Conservation (phyloP, 148 eudicot genomes). For the Dianthus caryophyllus region DNA sequence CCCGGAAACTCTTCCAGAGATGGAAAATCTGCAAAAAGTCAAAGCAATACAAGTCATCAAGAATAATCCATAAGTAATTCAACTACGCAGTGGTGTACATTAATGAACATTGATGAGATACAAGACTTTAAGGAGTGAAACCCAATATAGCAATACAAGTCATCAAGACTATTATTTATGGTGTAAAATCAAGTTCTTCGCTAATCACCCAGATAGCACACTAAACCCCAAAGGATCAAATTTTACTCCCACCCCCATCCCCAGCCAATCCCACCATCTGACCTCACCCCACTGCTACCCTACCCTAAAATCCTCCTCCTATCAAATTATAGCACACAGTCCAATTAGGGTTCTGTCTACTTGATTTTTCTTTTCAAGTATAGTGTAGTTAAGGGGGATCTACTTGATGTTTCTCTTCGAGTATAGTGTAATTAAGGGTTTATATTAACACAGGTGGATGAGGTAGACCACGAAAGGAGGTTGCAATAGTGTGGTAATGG, state of each 20-base stretch:
- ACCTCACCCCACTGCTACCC: background rate
- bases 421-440: background rate
- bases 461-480: background rate
- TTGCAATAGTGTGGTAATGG: background rate
- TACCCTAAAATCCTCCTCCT: background rate
- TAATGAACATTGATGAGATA: background rate
- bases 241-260: background rate
- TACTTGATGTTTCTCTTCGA: too few relatives aligned
- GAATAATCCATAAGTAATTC: background rate
- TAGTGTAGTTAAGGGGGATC: too few relatives aligned
- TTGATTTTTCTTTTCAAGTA: background rate
- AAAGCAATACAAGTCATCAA: slow-evolving; percentile 1
- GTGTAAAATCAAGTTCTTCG: too few relatives aligned
- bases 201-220: background rate
- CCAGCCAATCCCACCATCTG: background rate
- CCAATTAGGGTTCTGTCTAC: background rate
- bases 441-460: background rate
- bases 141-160: background rate
- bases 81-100: background rate
- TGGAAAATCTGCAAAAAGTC: slow-evolving; percentile 53
- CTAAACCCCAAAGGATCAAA: background rate
- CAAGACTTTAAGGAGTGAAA: background rate
- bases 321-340: background rate
- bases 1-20: slow-evolving; percentile 84
- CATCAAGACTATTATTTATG: too few relatives aligned